Base-by-base conservation (phyloP, 768 basidiomycete genomes). In the Cyclocybe cylindracea region DNA sequence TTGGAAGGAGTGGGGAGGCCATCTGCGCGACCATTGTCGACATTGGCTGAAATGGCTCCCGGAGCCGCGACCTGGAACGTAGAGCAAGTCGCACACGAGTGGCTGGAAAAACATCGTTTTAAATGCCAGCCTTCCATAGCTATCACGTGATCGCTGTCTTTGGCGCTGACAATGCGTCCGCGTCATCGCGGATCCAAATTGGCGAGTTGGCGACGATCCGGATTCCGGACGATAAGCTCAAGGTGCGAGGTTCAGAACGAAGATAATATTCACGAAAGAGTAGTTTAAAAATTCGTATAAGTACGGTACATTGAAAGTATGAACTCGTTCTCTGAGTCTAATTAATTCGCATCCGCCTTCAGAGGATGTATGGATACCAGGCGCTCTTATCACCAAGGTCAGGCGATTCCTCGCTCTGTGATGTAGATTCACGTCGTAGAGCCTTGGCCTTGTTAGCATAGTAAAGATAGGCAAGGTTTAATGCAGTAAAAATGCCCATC, bases 351-450 rank as follows among this genome's bases (percentile, higher is more conserved):
- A 24, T 24, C 24, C 24, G 29, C 39, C 42, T 60, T 64, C 16
- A 72, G 33, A 73, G 54, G 34, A 58, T 70, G 42, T 74, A 75
- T 11, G 58, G 44, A 52, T 66, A 75, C 65, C 71, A 73, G n/a
- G 69, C 70, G 24, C 70, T 71, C 2, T 61, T 57, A 48, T 72
- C 71, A 18, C 73, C 47, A 24, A 24, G 24, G 24, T 24, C 24
- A 24, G 24, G 24, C 24, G 24, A 24, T 24, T 74, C 72, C 4
- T 68, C 66, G n/a, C 58, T 63, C 43, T 44, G 61, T 4, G 41
- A 19, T 24, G 54, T 59, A 14, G 44, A 54, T 44, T 40, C 57
- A 24, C 71, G 63, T 32, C 48, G 61, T 47, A 60, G 53, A 31
- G 55, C 61, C 54, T 75, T 74, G 50, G 59, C 54, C 37, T 57